These are phyloP conservation scores for Fistulifera pelliculosa DNA, from an alignment of 108 stramenopile species.

Conservation along the genomic window DNA sequence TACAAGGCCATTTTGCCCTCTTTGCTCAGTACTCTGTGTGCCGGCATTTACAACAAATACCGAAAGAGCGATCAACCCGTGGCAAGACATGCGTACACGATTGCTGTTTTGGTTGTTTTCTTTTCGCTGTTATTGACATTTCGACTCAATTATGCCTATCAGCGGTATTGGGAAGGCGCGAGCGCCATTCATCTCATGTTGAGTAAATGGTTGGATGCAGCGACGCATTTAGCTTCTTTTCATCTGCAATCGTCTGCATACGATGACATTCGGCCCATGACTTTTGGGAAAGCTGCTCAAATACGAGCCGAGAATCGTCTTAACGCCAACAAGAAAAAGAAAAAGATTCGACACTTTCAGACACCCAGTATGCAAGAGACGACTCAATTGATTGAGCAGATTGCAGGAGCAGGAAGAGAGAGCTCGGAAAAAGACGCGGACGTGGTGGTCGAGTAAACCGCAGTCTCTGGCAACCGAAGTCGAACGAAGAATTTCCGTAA, in stretches of 20 bases:
- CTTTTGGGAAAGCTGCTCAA: conserved; percentile 55
- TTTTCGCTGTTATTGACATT: conserved; percentile 41
- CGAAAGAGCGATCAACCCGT: background rate
- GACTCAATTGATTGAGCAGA: background rate
- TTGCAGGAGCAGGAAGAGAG: conserved; percentile 7
- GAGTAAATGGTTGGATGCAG: conserved; percentile 62
- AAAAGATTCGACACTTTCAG: too few species aligned
- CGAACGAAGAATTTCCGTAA: too few species aligned
- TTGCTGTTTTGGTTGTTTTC: conserved; percentile 25
- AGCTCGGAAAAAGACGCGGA: background rate
- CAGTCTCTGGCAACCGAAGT: background rate
- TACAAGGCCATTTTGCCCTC: conserved; percentile 33
- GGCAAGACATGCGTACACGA: conserved; percentile 29
- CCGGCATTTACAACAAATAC: conserved; percentile 10
- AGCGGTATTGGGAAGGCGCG: conserved; percentile 58
- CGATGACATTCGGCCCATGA: conserved; percentile 36
- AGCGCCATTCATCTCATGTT: conserved; percentile 64
- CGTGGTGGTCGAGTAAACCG: background rate
- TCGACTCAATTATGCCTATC: conserved; percentile 40
- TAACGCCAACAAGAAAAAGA: too few species aligned
- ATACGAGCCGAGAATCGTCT: background rate
- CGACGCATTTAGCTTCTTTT: conserved; percentile 51
- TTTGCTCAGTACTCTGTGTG: conserved; percentile 16
- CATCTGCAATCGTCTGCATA: conserved; percentile 51
- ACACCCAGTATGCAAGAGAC: background rate